These are phyloP conservation scores for Pythium periplocum DNA, from an alignment of 352 stramenopile genomes.

Conservation along the genomic window DNA sequence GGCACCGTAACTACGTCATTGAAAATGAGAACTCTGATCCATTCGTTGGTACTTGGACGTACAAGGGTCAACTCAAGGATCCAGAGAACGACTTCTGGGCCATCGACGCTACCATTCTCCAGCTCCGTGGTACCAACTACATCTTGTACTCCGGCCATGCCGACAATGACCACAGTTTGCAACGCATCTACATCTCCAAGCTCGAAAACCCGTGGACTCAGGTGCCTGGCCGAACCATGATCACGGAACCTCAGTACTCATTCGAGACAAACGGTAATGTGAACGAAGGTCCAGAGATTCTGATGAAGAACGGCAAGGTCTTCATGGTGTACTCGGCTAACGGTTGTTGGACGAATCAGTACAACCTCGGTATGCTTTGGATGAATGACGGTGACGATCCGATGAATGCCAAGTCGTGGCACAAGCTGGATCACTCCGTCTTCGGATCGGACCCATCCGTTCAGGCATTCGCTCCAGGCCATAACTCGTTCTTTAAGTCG, in stretches of 20 bases:
- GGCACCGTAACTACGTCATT: slow-evolving; percentile 4
- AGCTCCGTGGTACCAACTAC: slow-evolving; percentile 4
- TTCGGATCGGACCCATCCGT: not conserved
- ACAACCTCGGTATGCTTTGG: slow-evolving; percentile 4
- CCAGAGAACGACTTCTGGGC: slow-evolving; percentile 4
- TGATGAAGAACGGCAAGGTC: slow-evolving; percentile 5
- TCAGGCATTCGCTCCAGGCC: slow-evolving; percentile 2
- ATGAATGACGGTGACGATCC: slow-evolving; percentile 2
- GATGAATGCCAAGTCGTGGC: slow-evolving; percentile 1
- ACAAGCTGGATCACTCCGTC: slow-evolving; percentile 4
- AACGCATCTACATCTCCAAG: slow-evolving; percentile 6
- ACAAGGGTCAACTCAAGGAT: slow-evolving; percentile 4
- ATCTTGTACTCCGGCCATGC: slow-evolving; percentile 1
- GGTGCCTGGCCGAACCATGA: slow-evolving; percentile 3
- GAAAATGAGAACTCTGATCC: slow-evolving; percentile 1
- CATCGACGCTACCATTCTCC: slow-evolving; percentile 1
- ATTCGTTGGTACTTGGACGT: slow-evolving; percentile 2
- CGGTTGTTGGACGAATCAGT: slow-evolving; percentile 3
- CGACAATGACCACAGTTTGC: not conserved
- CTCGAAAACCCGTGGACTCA: slow-evolving; percentile 5
- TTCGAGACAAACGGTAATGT: slow-evolving; percentile 5
- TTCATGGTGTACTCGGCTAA: slow-evolving; percentile 5
- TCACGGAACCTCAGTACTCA: slow-evolving; percentile 3
- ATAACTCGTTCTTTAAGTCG: slow-evolving; percentile 7
- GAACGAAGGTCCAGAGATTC: slow-evolving; percentile 3